Evolutionary conservation across 306 rosid species (phyloP), one percentile per base, ranked within the genome.

Genomic region (Carpinus fangiana): DNA sequence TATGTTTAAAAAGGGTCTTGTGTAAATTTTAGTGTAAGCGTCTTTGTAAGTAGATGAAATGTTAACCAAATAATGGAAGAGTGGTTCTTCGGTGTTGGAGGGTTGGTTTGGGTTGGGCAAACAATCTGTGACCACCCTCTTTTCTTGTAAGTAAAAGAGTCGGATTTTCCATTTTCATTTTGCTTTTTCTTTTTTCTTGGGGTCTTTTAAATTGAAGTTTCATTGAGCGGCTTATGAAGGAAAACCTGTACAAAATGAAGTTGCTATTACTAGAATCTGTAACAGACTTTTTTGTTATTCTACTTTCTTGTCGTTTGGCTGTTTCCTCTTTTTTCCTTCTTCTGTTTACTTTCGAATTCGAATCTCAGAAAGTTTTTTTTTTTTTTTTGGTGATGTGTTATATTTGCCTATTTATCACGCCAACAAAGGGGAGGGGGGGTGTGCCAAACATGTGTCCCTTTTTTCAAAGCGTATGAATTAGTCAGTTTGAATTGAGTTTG

Each of bases 231-330:
- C 87, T 80, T 82, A 56, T 73, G 75, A 60, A 78, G 53, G 72
- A 46, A 84, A 76, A 86, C 75, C 21, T 92, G 93, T 89, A 87
- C 80, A 89, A 82, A 75, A 75, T 59, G 74, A 77, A 83, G 87
- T 76, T 80, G 79, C 53, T 75, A 48, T 48, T 48, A 48, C 14
- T 48, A 12, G 52, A 6, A 71, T 55, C 76, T 75, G 76, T 20
- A 16, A 76, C 0, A 53, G 5, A 47, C 28, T 71, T 38, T 60
- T 46, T 46, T 46, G 54, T 20, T 6, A 8, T 17, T 16, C 34
- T 36, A 7, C 20, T 66, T 9, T 18, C 72, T 41, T 67, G 51
- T 67, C 51, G 16, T 38, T 41, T 67, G 51, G 51, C n/a, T 41
- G 51, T 43, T 43, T 74, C 12, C 43, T 5, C 51, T 0, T 38